These are phyloP conservation scores for Venturiaceae sp. DNA, from an alignment of 2,329 filamentous ascomycete genomes.

Conservation along the genomic window DNA sequence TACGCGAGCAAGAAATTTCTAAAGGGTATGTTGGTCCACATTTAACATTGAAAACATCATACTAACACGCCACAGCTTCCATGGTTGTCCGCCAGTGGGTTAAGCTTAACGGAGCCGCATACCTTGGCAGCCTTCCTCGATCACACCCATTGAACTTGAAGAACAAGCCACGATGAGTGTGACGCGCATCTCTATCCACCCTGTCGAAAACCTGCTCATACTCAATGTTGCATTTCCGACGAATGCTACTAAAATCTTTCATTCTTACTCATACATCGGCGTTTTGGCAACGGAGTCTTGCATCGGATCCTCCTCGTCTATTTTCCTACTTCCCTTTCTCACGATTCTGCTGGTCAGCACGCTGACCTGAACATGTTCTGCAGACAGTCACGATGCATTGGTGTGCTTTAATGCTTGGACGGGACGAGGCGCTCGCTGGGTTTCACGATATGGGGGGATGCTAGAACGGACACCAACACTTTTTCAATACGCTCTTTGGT, in stretches of 20 bases:
- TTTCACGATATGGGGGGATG: not conserved
- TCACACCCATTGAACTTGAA: slow-evolving; percentile 6
- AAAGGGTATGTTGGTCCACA: slow-evolving; percentile 60
- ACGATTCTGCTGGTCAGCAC: slow-evolving; percentile 1
- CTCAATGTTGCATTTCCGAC: not conserved
- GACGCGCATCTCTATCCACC: not conserved
- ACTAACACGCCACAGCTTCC: slow-evolving; percentile 52
- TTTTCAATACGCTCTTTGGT: slow-evolving; percentile 2
- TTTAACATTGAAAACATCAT: slow-evolving; percentile 11
- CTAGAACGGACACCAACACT: not conserved
- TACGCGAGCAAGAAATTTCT: slow-evolving; percentile 99
- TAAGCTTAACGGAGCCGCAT: slow-evolving; percentile 53
- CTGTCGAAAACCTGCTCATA: not conserved
- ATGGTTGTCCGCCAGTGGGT: slow-evolving; percentile 89
- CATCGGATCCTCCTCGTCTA: not conserved
- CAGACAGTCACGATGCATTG: slow-evolving; percentile 1
- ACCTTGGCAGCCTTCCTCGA: slow-evolving; percentile 6
- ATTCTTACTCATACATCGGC: not conserved
- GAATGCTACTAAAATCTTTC: not conserved
- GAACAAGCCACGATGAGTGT: slow-evolving; percentile 2
- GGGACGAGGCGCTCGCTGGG: not conserved
- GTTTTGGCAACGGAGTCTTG: not conserved
- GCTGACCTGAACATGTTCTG: not conserved
- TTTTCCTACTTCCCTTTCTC: not conserved
- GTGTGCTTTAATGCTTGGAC: not conserved